These are phyloP conservation scores for Ophiostoma quercus DNA, from an alignment of 2,329 filamentous ascomycete species.

Conservation along the genomic window DNA sequence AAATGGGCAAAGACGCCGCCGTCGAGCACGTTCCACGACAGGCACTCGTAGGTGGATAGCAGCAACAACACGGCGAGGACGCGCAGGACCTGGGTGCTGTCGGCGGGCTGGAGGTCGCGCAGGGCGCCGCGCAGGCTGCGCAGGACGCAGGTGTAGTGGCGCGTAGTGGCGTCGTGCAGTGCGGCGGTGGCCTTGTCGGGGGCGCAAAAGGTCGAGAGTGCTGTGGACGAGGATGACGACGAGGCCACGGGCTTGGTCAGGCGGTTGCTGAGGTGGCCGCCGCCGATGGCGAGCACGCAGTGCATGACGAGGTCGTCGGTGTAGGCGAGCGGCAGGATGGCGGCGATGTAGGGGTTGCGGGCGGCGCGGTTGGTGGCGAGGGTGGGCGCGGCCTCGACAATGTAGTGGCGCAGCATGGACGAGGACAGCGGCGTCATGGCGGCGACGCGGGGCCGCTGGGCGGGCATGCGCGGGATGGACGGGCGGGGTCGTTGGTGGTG, in stretches of 20 bases:
- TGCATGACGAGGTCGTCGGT: slow-evolving; percentile 30
- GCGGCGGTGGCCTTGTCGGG: slow-evolving; percentile 18
- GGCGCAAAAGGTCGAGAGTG: neutral
- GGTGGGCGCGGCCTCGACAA: slow-evolving; percentile 23
- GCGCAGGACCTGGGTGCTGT: slow-evolving; percentile 26
- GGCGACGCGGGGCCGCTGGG: slow-evolving; percentile 17
- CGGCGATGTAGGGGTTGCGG: slow-evolving; percentile 26
- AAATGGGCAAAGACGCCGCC: slow-evolving; percentile 28
- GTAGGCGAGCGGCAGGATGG: slow-evolving; percentile 28
- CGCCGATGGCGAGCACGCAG: slow-evolving; percentile 27
- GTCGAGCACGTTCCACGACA: slow-evolving; percentile 25
- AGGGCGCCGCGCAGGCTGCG: slow-evolving; percentile 26
- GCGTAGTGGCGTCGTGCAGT: slow-evolving; percentile 26
- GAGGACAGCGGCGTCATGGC: slow-evolving; percentile 27
- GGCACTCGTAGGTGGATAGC: slow-evolving; percentile 26
- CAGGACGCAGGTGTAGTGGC: slow-evolving; percentile 28
- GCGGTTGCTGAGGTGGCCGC: slow-evolving; percentile 24
- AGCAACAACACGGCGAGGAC: slow-evolving; percentile 25
- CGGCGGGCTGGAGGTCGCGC: slow-evolving; percentile 23
- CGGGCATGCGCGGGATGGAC: neutral
- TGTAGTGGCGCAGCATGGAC: slow-evolving; percentile 26
- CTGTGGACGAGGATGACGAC: neutral
- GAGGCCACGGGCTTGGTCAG: slow-evolving; percentile 5
- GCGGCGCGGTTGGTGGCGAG: slow-evolving; percentile 21
- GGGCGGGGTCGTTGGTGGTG: neutral